A percentile compares a stretch with the other conserved stretches of the same genome.
Evolutionary conservation across 1,284 basidiomycete genomes (phyloP).

Genomic region (Boletus semigastroideus): DNA sequence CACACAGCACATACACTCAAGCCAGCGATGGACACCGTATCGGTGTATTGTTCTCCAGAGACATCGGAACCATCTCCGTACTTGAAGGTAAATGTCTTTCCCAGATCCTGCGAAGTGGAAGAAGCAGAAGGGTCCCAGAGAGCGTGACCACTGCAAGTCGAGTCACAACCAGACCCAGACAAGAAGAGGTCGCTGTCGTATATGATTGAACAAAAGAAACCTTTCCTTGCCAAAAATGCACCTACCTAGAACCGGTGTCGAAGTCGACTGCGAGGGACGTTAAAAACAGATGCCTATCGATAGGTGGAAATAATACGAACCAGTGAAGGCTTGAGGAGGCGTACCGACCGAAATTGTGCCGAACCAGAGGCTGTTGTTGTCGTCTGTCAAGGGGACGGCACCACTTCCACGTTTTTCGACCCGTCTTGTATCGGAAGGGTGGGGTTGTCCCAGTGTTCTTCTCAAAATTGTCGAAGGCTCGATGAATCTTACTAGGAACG

Average conservation of each 20-base stretch:
- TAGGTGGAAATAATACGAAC: conserved; percentile 2
- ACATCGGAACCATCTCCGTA: conserved; percentile 39
- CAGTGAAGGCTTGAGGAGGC: conserved; percentile 22
- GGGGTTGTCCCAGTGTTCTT: conserved; percentile 14
- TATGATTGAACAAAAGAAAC: neutral
- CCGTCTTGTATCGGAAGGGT: conserved; percentile 2
- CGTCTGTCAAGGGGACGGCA: conserved; percentile 18
- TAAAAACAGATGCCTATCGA: neutral
- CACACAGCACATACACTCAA: conserved; percentile 20
- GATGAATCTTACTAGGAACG: conserved; percentile 12
- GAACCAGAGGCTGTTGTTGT: conserved; percentile 25
- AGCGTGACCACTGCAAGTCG: conserved; percentile 32
- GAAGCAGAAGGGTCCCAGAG: conserved; percentile 37
- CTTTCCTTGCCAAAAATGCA: no score
- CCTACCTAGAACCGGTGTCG: conserved; percentile 35
- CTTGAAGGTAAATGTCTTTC: conserved; percentile 40
- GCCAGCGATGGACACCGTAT: conserved; percentile 41
- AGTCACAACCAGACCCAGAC: conserved; percentile 19
- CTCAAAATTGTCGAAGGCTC: conserved; percentile 10
- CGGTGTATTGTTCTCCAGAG: conserved; percentile 49
- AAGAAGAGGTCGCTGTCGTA: conserved; percentile 18
- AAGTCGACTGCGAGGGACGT: conserved; percentile 29
- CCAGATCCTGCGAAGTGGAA: conserved; percentile 35
- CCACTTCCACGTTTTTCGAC: neutral
- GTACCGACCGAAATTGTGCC: conserved; percentile 35